Evolutionary conservation across 306 rosid species (phyloP), one percentile per base, ranked within the genome.

Genomic region (Rosa chinensis): DNA sequence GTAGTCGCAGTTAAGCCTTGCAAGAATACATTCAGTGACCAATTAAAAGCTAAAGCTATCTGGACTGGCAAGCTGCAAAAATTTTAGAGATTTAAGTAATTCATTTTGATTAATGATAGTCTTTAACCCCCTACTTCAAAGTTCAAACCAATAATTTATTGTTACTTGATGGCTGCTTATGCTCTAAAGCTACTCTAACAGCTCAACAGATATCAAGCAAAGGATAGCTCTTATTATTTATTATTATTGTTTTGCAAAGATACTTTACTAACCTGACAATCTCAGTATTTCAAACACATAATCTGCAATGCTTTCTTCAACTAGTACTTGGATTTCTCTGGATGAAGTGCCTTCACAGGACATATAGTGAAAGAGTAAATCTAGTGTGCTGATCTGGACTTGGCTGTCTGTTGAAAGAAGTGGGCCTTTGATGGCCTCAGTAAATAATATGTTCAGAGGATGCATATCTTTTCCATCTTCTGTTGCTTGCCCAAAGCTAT

Each of bases 391-490:
- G 75, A 84, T 82, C 86, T 91, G 98, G 83, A 95, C 97, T 85
- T 91, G 89, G 82, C 72, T 89, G 68, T 91, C 88, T 10, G 96
- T 87, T 10, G 99, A 91, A 79, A 95, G 95, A 58, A 95, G 84
- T 64, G 99, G 97, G 35, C 98, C 97, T 80, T 95, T 92, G 82
- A 95, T 89, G 81, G 99, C 99, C 84, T 95, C 99, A 10, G 94
- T 89, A 68, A 95, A 91, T 81, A 87, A 83, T 73, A 79, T 70
- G 82, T 81, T 86, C 79, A 92, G 88, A 81, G 87, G 76, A 72
- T 84, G 78, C 61, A 70, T 89, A 64, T 85, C 86, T 68, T 68
- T 70, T 76, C 79, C 87, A 70, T 83, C 89, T 21, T 86, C 88
- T 47, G 75, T 70, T 69, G 74, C 86, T 64, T 80, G 77, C 52